Conservation (phyloP, 2,329 filamentous ascomycete species). For the Aureobasidium sp. region DNA sequence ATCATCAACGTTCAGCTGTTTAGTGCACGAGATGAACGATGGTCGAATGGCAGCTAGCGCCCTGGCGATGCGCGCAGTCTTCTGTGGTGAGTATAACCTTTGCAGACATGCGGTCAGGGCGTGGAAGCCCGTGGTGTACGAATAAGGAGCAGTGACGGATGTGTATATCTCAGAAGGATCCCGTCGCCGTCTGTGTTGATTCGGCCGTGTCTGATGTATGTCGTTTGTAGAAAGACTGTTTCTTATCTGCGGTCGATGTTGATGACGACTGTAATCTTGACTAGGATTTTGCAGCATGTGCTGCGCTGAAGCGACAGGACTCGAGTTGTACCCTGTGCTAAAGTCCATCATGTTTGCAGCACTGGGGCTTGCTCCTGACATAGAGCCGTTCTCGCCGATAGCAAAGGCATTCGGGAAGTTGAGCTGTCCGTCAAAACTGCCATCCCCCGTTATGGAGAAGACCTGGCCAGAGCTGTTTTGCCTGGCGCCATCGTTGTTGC, state of each 20-base stretch:
- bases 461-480: constrained; percentile 39
- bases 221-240: constrained; percentile 26
- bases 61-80: constrained; percentile 76
- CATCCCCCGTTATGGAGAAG: constrained; percentile 37
- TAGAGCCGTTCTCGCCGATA: constrained; percentile 51
- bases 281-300: constrained; percentile 4
- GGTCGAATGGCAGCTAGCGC: constrained; percentile 84
- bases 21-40: constrained; percentile 85
- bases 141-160: constrained; percentile 82
- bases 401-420: constrained; percentile 52
- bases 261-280: constrained; percentile 19
- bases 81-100: constrained; percentile 68
- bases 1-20: constrained; percentile 80
- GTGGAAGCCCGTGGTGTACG: constrained; percentile 86
- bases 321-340: constrained; percentile 32
- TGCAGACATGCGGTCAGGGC: constrained; percentile 74
- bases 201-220: constrained; percentile 20
- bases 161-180: constrained; percentile 85
- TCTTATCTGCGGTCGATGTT: constrained; percentile 25
- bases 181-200: constrained; percentile 44
- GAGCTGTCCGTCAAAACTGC: constrained; percentile 26
- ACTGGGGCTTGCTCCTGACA: constrained; percentile 52
- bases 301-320: constrained; percentile 15
- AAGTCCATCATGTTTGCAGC: constrained; percentile 45
- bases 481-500: constrained; percentile 33